Base-by-base conservation (phyloP, 768 basidiomycete genomes). In the Nidula microcarpa region DNA sequence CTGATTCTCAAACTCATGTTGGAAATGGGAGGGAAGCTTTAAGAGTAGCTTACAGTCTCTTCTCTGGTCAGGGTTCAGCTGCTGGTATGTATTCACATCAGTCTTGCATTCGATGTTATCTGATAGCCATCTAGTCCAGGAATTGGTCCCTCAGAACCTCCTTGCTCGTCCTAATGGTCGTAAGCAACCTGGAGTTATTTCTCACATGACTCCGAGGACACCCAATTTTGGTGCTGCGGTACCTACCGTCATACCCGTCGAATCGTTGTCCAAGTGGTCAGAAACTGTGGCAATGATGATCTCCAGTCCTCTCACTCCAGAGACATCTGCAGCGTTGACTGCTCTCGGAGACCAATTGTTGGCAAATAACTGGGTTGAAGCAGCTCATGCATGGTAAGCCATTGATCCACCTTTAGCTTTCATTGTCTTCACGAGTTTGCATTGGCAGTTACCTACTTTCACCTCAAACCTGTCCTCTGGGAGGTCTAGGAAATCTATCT, bases 351-450 rank as follows among this genome's bases (percentile, higher is more conserved):
- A 96, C 63, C 84, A 82, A 57, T 75, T 99, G n/a, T 65, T 74
- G 11, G 73, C 81, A 4, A 84, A 87, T 58, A 79, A 87, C 34
- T 85, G 90, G 71, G 69, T 82, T 7, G 88, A 94, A 59, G 94
- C 94, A 14, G 93, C 94, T 18, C 95, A 98, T 74, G 83, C 77
- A 53, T 99, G 97, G 96, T 98, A 62, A 57, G 86, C 72, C 9
- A 14, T 43, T 34, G 53, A 33, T 33, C 10, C 13, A 34, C 13
- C 51, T 52, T 14, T 16, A 30, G 34, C 10, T 9, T 35, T 6
- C 11, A 5, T 47, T 32, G 52, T 18, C 39, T 53, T 47, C 34
- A 58, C 50, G 65, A 9, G 48, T 46, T 55, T 41, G 53, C n/a
- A 37, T 17, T 18, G 50, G 6, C 58, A 96, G 93, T 64, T 94